phyloP scores from a whole-genome alignment of 768 basidiomycete genomes.

The Fibroporia radiculosa region DNA sequence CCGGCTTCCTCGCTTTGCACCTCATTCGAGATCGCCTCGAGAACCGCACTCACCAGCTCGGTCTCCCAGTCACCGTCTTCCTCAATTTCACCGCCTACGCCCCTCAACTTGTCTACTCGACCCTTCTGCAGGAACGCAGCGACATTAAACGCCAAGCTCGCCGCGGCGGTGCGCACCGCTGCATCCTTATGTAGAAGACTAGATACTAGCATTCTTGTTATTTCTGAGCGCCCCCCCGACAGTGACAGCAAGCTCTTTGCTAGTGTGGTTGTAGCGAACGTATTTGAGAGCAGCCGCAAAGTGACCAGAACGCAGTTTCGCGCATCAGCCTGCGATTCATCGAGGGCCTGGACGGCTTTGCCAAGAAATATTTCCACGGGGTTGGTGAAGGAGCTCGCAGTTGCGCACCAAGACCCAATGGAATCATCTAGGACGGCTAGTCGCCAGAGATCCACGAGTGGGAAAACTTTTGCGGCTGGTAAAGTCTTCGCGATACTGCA shows the following conservation, averaged over 20 bases:
- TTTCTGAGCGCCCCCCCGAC: slow-evolving; percentile 20
- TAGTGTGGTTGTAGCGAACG: slow-evolving; percentile 40
- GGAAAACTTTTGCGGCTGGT: slow-evolving; percentile 57
- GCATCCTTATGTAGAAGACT: slow-evolving; percentile 63
- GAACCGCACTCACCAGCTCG: slow-evolving; percentile 75
- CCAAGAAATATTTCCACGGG: slow-evolving; percentile 32
- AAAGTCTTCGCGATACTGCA: slow-evolving; percentile 36
- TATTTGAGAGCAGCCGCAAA: slow-evolving; percentile 63
- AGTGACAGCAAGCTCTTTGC: slow-evolving; percentile 31
- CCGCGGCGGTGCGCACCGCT: slow-evolving; percentile 67
- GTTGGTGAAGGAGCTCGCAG: slow-evolving; percentile 14
- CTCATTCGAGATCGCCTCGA: slow-evolving; percentile 73
- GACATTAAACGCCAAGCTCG: slow-evolving; percentile 75
- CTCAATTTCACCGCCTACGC: slow-evolving; percentile 29
- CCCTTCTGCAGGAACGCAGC: slow-evolving; percentile 58
- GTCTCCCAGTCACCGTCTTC: slow-evolving; percentile 80
- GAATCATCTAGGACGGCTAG: slow-evolving; percentile 62
- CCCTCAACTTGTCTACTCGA: slow-evolving; percentile 37
- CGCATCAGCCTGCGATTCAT: slow-evolving; percentile 18
- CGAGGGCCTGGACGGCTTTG: slow-evolving; percentile 31
- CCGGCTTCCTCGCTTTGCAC: slow-evolving; percentile 72
- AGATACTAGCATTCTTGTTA: slow-evolving; percentile 55
- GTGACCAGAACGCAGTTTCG: slow-evolving; percentile 59
- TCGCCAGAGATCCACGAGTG: slow-evolving; percentile 77
- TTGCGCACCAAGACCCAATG: slow-evolving; percentile 43